Evolutionary conservation across 2,329 filamentous ascomycete genomes (phyloP), one percentile per base, ranked within the genome.

Genomic region (Arthroderma sp.): DNA sequence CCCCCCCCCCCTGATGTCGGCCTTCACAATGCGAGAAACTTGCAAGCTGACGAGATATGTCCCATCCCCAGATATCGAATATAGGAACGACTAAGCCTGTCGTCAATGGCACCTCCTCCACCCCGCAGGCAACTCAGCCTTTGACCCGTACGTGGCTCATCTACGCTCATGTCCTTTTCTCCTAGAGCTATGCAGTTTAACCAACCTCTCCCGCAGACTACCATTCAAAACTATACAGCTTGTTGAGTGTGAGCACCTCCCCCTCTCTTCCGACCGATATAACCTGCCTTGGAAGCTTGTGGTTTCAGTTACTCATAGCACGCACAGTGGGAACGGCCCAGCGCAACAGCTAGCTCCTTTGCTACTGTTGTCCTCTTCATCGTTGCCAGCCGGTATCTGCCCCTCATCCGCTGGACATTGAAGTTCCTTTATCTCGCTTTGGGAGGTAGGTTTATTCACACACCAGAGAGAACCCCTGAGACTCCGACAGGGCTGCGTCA

Each of bases 181-280:
- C 7, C 28, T 7, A 33, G 25, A 17, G 25, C 49, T 9, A 35
- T 9, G 17, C 15, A 33, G 19, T 4, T n/a, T 37, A 33, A 33
- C n/a, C 21, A 38, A 7, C 21, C 19, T 8, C 56, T 19, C n/a
- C 17, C 55, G 5, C 57, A 80, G 77, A 82, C 71, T 85, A 84
- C 71, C 82, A 85, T 70, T 84, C 81, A 64, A 74, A 83, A 73
- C 79, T 85, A 72, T 84, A 85, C 71, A 81, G 79, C 64, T 75
- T 85, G 52, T 68, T 85, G 65, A 84, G 81, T 74, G 78, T 80
- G 66, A 69, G 77, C 71, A 17, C 4, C n/a, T 54, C n/a, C 39
- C 23, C 33, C 8, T n/a, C 38, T 33, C 31, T 8, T 17, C 7
- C 35, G 17, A 41, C 28, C 33, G n/a, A 21, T 19, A 21, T 23